Evolutionary conservation across 2,329 filamentous ascomycete genomes (phyloP).

Genomic region (Verruconis gallopava): DNA sequence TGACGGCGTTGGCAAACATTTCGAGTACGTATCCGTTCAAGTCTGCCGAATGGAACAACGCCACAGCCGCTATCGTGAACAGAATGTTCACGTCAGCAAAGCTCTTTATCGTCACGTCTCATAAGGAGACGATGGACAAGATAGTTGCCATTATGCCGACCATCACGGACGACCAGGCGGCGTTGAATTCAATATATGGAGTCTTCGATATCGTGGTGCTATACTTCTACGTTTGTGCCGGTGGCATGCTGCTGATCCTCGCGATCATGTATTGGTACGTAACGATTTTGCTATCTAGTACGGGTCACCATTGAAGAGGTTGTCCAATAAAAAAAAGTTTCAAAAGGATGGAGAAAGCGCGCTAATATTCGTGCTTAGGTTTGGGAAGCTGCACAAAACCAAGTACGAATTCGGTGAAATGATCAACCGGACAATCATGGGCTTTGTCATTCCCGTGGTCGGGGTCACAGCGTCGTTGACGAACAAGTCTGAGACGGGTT

Average conservation of each 20-base stretch:
- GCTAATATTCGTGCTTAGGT: too few species aligned
- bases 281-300: too few species aligned
- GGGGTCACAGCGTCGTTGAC: constrained; percentile 15
- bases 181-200: constrained; percentile 14
- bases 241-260: constrained; percentile 10
- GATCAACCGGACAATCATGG: constrained; percentile 16
- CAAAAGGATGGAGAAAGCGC: too few species aligned
- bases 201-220: constrained; percentile 17
- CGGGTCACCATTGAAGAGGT: too few species aligned
- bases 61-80: constrained; percentile 12
- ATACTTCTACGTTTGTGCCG: constrained; percentile 18
- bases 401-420: constrained; percentile 21
- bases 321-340: too few species aligned
- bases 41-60: constrained; percentile 15
- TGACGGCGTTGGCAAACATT: constrained; percentile 17
- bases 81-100: constrained; percentile 16
- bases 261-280: constrained; percentile 8
- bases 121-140: constrained; percentile 16
- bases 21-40: constrained; percentile 14
- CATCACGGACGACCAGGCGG: constrained; percentile 5
- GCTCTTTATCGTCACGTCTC: constrained; percentile 18
- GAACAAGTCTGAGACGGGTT: constrained; percentile 14
- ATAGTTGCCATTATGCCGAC: constrained; percentile 15
- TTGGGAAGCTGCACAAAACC: constrained; percentile 9
- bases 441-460: constrained; percentile 15